A percentile compares a stretch with the other conserved stretches of the same genome.
phyloP scores from a whole-genome alignment of 2,329 filamentous ascomycete species.

The Dothideomycetidae sp. region DNA sequence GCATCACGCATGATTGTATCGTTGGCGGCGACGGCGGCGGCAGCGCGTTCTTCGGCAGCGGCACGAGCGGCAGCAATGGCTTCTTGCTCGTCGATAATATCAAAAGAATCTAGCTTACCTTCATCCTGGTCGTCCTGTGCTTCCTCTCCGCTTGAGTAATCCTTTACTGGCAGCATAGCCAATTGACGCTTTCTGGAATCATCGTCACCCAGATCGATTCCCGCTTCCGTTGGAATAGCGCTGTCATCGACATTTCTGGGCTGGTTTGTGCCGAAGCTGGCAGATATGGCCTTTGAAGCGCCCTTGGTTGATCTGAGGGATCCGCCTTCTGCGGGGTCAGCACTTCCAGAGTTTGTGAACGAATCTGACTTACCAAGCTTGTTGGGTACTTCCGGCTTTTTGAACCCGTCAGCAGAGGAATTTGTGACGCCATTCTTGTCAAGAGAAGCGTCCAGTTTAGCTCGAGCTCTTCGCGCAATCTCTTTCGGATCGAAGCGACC shows the following conservation, averaged over 20 bases:
- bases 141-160: slow-evolving; percentile 42
- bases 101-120: slow-evolving; percentile 55
- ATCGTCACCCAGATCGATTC: slow-evolving; percentile 58
- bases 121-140: slow-evolving; percentile 36
- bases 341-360: too few species aligned
- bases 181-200: slow-evolving; percentile 77
- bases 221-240: slow-evolving; percentile 58
- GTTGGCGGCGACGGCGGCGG: slow-evolving; percentile 29
- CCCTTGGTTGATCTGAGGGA: slow-evolving; percentile 47
- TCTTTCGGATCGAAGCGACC: slow-evolving; percentile 81
- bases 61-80: slow-evolving; percentile 73
- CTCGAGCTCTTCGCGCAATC: slow-evolving; percentile 62
- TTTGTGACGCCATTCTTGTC: slow-evolving; percentile 5
- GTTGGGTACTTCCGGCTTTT: background rate
- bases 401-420: background rate
- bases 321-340: slow-evolving; percentile 17
- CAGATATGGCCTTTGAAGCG: slow-evolving; percentile 51
- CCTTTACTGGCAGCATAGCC: slow-evolving; percentile 68
- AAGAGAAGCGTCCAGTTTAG: slow-evolving; percentile 28
- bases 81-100: slow-evolving; percentile 75
- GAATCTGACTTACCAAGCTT: background rate
- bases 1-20: slow-evolving; percentile 17
- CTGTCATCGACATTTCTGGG: slow-evolving; percentile 45
- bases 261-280: slow-evolving; percentile 72
- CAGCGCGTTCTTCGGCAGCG: slow-evolving; percentile 62